Conservation (phyloP, 176 grass and related monocot species). For the Oropetium thomaeum region DNA sequence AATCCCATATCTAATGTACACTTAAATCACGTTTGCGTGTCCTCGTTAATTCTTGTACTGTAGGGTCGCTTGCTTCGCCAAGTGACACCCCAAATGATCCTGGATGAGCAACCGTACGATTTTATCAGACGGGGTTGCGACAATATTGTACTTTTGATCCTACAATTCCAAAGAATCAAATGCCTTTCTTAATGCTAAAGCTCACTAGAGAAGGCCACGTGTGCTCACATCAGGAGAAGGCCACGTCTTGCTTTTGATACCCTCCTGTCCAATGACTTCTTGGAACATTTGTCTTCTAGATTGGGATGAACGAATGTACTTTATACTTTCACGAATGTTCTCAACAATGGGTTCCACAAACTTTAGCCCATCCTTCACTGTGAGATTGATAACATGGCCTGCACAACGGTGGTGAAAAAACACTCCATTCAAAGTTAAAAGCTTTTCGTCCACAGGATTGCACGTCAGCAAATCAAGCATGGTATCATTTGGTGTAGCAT, state of each 20-base stretch:
- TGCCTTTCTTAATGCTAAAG: background rate
- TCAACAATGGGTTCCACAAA: background rate
- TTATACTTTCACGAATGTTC: background rate
- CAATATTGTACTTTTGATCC: too few relatives aligned
- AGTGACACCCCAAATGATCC: too few relatives aligned
- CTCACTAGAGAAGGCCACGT: background rate
- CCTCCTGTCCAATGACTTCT: background rate
- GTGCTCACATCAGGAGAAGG: background rate
- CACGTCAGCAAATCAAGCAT: background rate
- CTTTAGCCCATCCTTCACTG: background rate
- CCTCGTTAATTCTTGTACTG: too few relatives aligned
- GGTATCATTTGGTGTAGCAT: background rate
- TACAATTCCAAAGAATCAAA: background rate
- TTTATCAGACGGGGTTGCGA: too few relatives aligned
- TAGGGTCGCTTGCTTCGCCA: too few relatives aligned
- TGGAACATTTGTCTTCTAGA: background rate
- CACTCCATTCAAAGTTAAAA: background rate
- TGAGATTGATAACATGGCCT: background rate
- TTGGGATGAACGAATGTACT: background rate
- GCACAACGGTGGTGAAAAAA: background rate
- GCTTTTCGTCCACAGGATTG: background rate
- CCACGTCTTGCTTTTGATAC: background rate
- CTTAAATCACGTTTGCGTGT: too few relatives aligned
- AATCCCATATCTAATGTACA: too few relatives aligned
- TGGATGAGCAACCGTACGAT: too few relatives aligned